Evolutionary conservation across 2,329 filamentous ascomycete genomes (phyloP).

Genomic region (Cercospora sp.): DNA sequence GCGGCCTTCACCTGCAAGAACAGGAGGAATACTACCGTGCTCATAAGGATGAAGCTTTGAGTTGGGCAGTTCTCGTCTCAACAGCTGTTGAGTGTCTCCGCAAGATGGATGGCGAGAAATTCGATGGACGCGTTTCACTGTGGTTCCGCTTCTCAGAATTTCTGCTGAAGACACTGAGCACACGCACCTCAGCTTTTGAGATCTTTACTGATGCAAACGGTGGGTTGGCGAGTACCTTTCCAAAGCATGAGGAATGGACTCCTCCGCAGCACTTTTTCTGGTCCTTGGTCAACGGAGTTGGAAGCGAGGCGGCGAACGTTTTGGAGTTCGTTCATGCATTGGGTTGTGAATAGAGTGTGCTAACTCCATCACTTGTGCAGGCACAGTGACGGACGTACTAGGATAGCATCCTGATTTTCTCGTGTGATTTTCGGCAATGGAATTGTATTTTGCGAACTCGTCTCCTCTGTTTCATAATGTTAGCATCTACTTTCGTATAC

Average conservation of each 20-base stretch:
- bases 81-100: neutral
- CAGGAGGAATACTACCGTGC: neutral
- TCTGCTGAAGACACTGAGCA: neutral
- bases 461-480: neutral
- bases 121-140: neutral
- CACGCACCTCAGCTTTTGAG: neutral
- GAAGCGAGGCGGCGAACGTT: neutral
- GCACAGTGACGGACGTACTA: neutral
- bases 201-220: neutral
- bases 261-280: neutral
- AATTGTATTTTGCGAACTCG: neutral
- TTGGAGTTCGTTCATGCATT: neutral
- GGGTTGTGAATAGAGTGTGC: neutral
- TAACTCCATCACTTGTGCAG: neutral
- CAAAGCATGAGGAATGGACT: neutral
- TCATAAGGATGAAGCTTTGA: neutral
- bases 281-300: neutral
- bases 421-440: neutral
- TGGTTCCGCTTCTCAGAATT: neutral
- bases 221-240: neutral
- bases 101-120: neutral
- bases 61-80: neutral
- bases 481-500: neutral
- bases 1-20: neutral
- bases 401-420: neutral